phyloP scores from a whole-genome alignment of 202 grass and related monocot genomes.

The Panicum virgatum region DNA sequence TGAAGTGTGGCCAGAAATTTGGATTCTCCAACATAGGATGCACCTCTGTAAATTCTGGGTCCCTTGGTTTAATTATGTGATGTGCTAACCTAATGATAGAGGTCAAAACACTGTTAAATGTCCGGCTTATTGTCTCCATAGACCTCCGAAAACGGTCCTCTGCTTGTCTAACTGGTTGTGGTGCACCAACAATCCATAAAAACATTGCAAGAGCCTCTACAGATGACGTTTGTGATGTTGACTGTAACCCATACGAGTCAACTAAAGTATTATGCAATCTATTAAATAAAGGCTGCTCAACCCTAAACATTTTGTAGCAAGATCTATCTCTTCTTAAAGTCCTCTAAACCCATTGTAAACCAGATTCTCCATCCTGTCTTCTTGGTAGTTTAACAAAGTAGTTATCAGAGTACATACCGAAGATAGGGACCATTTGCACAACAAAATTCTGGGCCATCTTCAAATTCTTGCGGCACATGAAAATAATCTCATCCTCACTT shows the following conservation, averaged over 20 bases:
- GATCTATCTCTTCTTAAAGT: no score
- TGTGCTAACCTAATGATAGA: neutral
- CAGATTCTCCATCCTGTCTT: no score
- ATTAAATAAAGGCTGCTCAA: neutral
- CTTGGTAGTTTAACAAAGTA: no score
- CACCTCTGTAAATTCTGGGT: neutral
- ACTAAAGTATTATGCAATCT: neutral
- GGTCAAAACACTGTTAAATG: neutral
- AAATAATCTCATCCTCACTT: no score
- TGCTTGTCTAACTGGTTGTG: neutral
- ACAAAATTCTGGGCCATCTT: no score
- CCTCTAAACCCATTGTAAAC: no score
- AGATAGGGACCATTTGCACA: no score
- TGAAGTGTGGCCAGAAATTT: neutral
- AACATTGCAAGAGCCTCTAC: neutral
- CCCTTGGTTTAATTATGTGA: neutral
- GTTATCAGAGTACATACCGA: no score
- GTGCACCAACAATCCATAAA: neutral
- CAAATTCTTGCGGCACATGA: no score
- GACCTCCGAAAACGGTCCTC: neutral
- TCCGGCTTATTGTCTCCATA: neutral
- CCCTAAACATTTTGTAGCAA: neutral
- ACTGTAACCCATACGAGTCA: neutral
- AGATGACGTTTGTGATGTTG: neutral
- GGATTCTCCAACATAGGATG: rapidly evolving